phyloP scores from a whole-genome alignment of 306 rosid genomes.

The Acmispon strigosus region DNA sequence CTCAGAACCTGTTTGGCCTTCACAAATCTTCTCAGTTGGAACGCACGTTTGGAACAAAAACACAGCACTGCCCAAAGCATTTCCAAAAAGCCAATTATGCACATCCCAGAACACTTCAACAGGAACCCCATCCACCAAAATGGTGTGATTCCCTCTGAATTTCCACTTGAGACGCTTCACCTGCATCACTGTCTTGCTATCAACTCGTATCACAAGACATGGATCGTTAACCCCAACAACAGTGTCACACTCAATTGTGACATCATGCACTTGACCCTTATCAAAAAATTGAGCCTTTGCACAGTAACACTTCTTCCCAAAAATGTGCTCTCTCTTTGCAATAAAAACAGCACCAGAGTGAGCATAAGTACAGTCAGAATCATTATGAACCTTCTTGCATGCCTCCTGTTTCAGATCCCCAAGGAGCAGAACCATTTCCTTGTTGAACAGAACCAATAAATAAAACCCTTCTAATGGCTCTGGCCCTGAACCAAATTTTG shows the following conservation, averaged over 20 bases:
- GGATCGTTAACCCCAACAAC: constrained; percentile 51
- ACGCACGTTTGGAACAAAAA: constrained; percentile 81
- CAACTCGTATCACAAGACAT: constrained; percentile 63
- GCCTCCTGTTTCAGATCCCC: constrained; percentile 69
- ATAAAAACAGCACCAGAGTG: constrained; percentile 42
- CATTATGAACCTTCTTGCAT: constrained; percentile 38
- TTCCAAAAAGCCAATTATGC: constrained; percentile 85
- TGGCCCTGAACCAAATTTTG: constrained; percentile 75
- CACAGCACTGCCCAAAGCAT: constrained; percentile 59
- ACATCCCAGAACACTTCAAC: constrained; percentile 92
- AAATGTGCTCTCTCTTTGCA: constrained; percentile 69
- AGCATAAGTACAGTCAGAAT: constrained; percentile 17
- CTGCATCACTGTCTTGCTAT: constrained; percentile 63
- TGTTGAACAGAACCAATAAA: constrained; percentile 49
- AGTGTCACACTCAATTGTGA: constrained; percentile 77
- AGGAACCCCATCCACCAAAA: constrained; percentile 70
- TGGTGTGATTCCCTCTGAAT: constrained; percentile 70
- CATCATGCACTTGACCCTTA: constrained; percentile 56
- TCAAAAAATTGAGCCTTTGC: constrained; percentile 73
- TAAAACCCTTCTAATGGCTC: constrained; percentile 75
- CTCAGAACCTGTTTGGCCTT: constrained; percentile 29
- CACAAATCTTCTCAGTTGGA: constrained; percentile 42
- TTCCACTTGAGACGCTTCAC: constrained; percentile 85
- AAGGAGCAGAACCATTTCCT: constrained; percentile 46
- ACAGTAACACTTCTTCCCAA: constrained; percentile 60